phyloP scores from a whole-genome alignment of 441 rosid genomes.

The Flueggea neowawraea region DNA sequence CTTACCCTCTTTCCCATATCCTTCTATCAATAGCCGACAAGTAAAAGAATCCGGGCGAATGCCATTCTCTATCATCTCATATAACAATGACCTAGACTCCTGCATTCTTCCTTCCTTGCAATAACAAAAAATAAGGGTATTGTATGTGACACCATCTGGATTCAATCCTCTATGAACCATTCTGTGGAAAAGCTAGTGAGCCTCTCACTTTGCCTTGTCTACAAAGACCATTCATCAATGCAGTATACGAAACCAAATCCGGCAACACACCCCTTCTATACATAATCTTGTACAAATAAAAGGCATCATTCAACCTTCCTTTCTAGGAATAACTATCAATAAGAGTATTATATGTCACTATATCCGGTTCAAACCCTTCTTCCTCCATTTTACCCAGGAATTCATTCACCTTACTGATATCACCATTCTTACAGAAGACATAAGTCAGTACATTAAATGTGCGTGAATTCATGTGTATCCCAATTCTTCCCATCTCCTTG shows the following conservation, averaged over 20 bases:
- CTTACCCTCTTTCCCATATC: conserved; percentile 46
- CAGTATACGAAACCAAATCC: conserved; percentile 69
- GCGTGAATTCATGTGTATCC: conserved; percentile 54
- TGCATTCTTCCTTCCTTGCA: conserved; percentile 67
- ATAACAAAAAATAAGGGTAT: conserved; percentile 70
- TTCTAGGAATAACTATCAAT: conserved; percentile 70
- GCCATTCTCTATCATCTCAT: conserved; percentile 63
- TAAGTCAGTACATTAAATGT: conserved; percentile 77
- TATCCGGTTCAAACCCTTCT: conserved; percentile 87
- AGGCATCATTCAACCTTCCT: conserved; percentile 70
- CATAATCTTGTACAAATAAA: conserved; percentile 77
- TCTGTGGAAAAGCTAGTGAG: conserved; percentile 70
- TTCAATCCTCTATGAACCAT: conserved; percentile 62
- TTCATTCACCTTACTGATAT: conserved; percentile 46
- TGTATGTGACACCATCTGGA: conserved; percentile 64
- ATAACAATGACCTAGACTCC: conserved; percentile 51
- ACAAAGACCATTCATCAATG: conserved; percentile 76
- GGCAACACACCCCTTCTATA: conserved; percentile 60
- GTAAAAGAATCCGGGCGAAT: conserved; percentile 57
- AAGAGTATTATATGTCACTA: conserved; percentile 83
- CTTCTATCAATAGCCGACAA: conserved; percentile 54
- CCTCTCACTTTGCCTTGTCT: conserved; percentile 62
- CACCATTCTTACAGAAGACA: conserved; percentile 55
- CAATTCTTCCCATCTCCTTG: conserved; percentile 54
- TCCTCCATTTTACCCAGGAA: conserved; percentile 93